phyloP scores from a whole-genome alignment of 2,329 filamentous ascomycete genomes.

The Sarocladium oryzae region DNA sequence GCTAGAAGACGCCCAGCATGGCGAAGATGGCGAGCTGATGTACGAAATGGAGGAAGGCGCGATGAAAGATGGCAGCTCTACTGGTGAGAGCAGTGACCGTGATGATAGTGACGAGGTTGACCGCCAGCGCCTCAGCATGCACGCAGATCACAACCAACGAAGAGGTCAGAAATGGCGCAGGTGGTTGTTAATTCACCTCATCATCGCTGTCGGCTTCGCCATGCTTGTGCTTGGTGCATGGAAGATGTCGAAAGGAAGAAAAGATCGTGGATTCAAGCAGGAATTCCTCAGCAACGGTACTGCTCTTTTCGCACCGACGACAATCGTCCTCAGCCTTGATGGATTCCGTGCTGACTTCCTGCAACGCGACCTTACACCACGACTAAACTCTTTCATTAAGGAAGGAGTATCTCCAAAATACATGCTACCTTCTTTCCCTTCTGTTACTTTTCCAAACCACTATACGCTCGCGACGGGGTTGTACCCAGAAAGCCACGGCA shows the following conservation, averaged over 20 bases:
- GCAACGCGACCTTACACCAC: conserved; percentile 74
- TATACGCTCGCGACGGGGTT: conserved; percentile 89
- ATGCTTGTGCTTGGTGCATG: conserved; percentile 51
- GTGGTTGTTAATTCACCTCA: conserved; percentile 46
- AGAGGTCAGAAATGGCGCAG: conserved; percentile 48
- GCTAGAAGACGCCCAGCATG: conserved; percentile 47
- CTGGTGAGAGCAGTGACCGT: conserved; percentile 55
- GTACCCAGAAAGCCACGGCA: conserved; percentile 85
- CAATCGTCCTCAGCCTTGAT: conserved; percentile 88
- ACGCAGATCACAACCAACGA: conserved; percentile 38
- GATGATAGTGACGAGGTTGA: conserved; percentile 54
- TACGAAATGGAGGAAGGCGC: conserved; percentile 85
- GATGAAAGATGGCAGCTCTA: conserved; percentile 59
- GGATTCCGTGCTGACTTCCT: conserved; percentile 95
- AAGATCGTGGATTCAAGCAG: conserved; percentile 29
- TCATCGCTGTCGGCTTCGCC: conserved; percentile 47
- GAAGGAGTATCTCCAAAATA: conserved; percentile 85
- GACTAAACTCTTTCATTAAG: conserved; percentile 68
- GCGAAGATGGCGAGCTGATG: conserved; percentile 72
- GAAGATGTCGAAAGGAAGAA: conserved; percentile 46
- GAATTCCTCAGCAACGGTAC: conserved; percentile 65
- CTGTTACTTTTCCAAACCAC: conserved; percentile 94
- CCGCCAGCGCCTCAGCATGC: conserved; percentile 42
- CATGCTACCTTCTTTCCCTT: conserved; percentile 92
- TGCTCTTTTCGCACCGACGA: conserved; percentile 82